Evolutionary conservation across 148 eudicot species (phyloP), one percentile per base, ranked within the genome.

Genomic region (Camellia lanceoleosa): DNA sequence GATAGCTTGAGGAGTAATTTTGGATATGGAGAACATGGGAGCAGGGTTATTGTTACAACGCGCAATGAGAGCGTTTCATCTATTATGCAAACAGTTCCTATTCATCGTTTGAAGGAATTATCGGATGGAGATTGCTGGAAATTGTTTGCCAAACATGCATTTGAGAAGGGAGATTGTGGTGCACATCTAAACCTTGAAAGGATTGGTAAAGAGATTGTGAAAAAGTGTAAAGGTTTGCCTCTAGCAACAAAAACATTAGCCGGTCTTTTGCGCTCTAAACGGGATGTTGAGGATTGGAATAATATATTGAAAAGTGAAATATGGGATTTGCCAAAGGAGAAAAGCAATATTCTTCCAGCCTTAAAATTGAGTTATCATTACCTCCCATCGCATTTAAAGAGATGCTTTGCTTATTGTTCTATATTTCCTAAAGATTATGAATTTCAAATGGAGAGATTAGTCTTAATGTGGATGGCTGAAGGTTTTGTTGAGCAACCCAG

Each of bases 241-340:
- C 23, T 65, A 65, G 68, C 68, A 1, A 15, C 14, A 65, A 65
- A 65, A 23, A 20, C 68, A 65, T 1, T 65, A 12, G 44, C 16
- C 3, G 68, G 68, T 65, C 68, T 65, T 9, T 65, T 65, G 42
- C 68, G 42, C 12, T 23, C 68, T 14, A 7, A 65, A 20, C 68
- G 3, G 3, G 68, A 65, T 23, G 43, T 8, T 20, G 3, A 65
- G 13, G 4, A 65, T 20, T 65, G 68, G 68, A 8, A 65, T 61
- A 2, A 23, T 38, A 46, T 86, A 7, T 66, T 81, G 69, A 54
- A 55, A 1, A 83, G 81, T 61, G 68, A 49, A 0, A 65, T 65
- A 30, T 65, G 43, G 41, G 41, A 65, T 2, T 61, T 61, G 7
- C 20, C 64, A 23, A 7, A 30, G 15, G 41, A 11, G 0, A 30